Evolutionary conservation across 139 green algal species (phyloP), one percentile per base, ranked within the genome.

Genomic region (Micractinium sp.): DNA sequence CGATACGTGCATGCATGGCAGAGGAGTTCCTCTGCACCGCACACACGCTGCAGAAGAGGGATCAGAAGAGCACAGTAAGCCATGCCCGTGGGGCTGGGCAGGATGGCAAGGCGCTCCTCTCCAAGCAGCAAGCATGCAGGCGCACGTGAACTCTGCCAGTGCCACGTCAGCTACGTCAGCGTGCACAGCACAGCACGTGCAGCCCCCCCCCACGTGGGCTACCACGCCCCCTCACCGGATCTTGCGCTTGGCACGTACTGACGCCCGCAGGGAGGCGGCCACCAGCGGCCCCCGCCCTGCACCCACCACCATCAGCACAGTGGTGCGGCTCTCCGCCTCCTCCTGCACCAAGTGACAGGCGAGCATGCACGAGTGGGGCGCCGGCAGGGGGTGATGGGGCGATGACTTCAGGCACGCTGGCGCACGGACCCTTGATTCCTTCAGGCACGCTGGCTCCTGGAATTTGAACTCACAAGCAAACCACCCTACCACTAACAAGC

Each of bases 241-340:
- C 67, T 27, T 31, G 0, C 92, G 82, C 36, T 90, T 86, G 3
- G 93, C 91, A 9, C 82, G 77, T 31, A 89, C 38, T 0, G 93
- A 91, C 1, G 96, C 96, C 23, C 87, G 41, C 85, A 99, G 91
- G 0, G 94, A 95, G 0, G 95, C 95, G 0, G 91, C 74, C 22
- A 99, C 97, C 22, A 99, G 95, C 4, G 98, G 98, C 0, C 98
- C 98, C 9, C 98, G 91, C 19, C 98, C 98, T 25, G 97, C 96
- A 16, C 97, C 98, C 86, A 99, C 97, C 86, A 99, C 98, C 96
- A 98, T 98, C 5, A 99, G 89, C 69, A 96, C 92, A 33, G 90
- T 92, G 31, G 60, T 66, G 41, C 53, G 56, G 38, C 66, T 83
- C 0, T 84, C 60, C 20, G 75, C 84, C 4, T 89, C 80, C 71